Evolutionary conservation across 164 flowering plant species (phyloP).

Genomic region (Akebia trifoliata): DNA sequence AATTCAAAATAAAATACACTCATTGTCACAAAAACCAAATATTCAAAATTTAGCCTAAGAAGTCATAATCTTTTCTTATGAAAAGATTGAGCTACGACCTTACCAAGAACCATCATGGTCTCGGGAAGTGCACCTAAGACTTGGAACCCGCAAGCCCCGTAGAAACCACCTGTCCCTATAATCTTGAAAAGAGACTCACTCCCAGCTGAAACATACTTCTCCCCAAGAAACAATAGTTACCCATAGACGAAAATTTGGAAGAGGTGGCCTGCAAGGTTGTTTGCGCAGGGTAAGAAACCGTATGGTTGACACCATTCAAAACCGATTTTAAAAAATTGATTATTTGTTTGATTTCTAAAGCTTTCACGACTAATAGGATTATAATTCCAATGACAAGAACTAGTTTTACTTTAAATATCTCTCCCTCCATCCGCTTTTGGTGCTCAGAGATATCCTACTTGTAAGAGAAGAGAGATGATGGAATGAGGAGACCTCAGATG

Average conservation of each 20-base stretch:
- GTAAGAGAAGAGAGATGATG: too few species aligned
- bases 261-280: constrained; percentile 34
- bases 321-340: constrained; percentile 8
- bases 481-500: too few species aligned
- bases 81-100: neutral
- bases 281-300: constrained; percentile 54
- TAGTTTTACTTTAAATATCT: neutral
- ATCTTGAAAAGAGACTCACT: constrained; percentile 32
- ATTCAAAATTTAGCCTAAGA: too few species aligned
- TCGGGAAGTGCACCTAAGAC: constrained; percentile 34
- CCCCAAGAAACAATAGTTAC: constrained; percentile 31
- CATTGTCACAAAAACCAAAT: too few species aligned
- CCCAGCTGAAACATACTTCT: constrained; percentile 30
- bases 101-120: constrained; percentile 22
- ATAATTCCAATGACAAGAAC: neutral
- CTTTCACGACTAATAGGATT: neutral
- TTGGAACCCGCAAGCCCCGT: constrained; percentile 41
- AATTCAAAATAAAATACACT: too few species aligned
- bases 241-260: constrained; percentile 44
- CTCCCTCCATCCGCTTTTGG: too few species aligned
- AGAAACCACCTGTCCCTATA: constrained; percentile 40
- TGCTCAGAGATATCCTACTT: too few species aligned
- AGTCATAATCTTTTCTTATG: too few species aligned
- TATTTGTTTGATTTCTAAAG: neutral
- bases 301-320: constrained; percentile 22